Evolutionary conservation across 768 basidiomycete genomes (phyloP).

Genomic region (Lentinula sp.): DNA sequence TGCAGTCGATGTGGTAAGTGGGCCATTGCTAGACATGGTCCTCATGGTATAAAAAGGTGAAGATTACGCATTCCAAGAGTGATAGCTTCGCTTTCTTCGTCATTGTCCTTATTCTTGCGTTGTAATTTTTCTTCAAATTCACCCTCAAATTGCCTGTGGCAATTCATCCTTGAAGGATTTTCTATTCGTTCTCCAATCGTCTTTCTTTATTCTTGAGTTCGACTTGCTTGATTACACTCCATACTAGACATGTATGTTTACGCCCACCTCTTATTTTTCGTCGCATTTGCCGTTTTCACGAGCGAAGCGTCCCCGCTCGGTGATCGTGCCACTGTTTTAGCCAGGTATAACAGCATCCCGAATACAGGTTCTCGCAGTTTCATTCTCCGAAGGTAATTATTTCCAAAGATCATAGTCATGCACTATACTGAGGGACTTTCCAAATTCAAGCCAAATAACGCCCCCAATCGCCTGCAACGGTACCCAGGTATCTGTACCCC

Average conservation of each 20-base stretch:
- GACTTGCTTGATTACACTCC: background rate
- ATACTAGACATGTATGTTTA: background rate
- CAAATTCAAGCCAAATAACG: background rate
- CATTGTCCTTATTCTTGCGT: background rate
- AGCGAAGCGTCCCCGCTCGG: background rate
- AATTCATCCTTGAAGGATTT: constrained; percentile 1
- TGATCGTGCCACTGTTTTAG: background rate
- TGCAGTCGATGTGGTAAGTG: background rate
- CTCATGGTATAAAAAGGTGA: background rate
- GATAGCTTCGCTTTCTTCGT: background rate
- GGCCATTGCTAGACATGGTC: too few species aligned
- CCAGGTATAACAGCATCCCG: background rate
- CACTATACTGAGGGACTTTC: constrained; percentile 9
- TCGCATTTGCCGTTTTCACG: background rate
- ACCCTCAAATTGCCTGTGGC: background rate
- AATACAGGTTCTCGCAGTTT: background rate
- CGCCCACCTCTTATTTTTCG: background rate
- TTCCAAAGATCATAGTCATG: background rate
- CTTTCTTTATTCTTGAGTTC: background rate
- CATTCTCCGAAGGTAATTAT: background rate
- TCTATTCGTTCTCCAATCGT: background rate
- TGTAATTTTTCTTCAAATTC: background rate
- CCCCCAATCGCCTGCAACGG: background rate
- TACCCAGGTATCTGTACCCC: background rate
- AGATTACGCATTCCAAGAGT: background rate